Base-by-base conservation (phyloP, 441 rosid species). In the Pelargonium citronellum region DNA sequence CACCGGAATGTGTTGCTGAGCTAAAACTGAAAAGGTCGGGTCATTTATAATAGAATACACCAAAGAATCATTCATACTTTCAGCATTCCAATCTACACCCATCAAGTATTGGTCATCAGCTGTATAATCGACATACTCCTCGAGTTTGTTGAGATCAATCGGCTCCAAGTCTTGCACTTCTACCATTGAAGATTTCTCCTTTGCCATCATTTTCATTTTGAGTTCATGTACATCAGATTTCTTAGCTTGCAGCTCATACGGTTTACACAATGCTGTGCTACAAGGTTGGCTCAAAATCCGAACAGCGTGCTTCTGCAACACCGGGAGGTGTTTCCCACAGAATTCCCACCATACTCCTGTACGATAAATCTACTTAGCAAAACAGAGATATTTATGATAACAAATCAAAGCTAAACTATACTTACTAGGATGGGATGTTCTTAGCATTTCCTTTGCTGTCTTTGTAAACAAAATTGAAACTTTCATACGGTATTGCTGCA, bases 271-370 rank as follows among this genome's bases (percentile, higher is more conserved):
- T 9, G 47, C 58, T 16, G 46, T n/a, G 34, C 16, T 30, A 27
- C 53, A 77, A 37, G 71, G 13, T 47, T 74, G 71, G 66, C 75
- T 73, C 60, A 71, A 12, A 58, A 74, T 57, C 7, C 9, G 34
- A n/a, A 64, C 2, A 7, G 67, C 73, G 55, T 5, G 46, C 17
- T 74, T 71, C 57, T 46, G 16, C 12, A 68, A 49, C 15, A 49
- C 1, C 0, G 76, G 76, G 17, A 19, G 20, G 15, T 13, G 34
- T 47, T 68, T 68, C 11, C 78, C 78, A 49, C 15, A 41, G 3
- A 17, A 46, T 15, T 64, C 61, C 74, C 78, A 71, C 78, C 76
- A 69, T 47, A 20, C 62, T 17, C 73, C 76, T 69, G 9, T 43
- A 46, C 22, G 19, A 4, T 13, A 34, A 7, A 62, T 4, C 2